Percentiles rank a stretch among this genome's conserved stretches.
phyloP scores from a whole-genome alignment of 768 basidiomycete genomes.

The Xerocomellus dryophilus region DNA sequence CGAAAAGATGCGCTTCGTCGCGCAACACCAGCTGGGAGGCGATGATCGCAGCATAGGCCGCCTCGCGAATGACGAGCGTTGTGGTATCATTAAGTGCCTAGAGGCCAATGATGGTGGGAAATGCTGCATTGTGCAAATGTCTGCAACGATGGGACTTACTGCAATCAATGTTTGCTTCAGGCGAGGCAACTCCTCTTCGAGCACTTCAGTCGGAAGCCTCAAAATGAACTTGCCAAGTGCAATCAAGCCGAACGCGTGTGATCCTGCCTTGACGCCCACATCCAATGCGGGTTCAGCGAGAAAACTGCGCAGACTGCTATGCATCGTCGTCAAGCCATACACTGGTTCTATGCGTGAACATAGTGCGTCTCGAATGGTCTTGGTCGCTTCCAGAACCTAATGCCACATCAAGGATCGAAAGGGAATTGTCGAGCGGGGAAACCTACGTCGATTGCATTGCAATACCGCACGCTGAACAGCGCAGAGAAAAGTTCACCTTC shows the following conservation, averaged over 20 bases:
- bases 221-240: constrained; percentile 81
- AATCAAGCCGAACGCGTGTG: constrained; percentile 80
- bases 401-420: background rate
- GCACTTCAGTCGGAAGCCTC: constrained; percentile 75
- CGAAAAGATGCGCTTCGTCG: constrained; percentile 81
- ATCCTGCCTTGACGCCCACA: constrained; percentile 55
- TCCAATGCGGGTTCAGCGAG: constrained; percentile 50
- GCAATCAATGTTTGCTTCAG: constrained; percentile 66
- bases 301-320: constrained; percentile 68
- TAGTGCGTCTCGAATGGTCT: constrained; percentile 72
- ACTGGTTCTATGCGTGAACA: constrained; percentile 74
- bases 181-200: constrained; percentile 84
- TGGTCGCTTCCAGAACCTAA: constrained; percentile 82
- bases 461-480: constrained; percentile 70
- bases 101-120: background rate
- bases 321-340: constrained; percentile 81
- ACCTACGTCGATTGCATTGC: constrained; percentile 67
- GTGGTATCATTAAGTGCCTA: constrained; percentile 70
- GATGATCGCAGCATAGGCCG: constrained; percentile 78
- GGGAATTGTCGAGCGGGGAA: no score
- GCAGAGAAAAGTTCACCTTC: constrained; percentile 74
- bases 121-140: background rate
- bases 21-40: constrained; percentile 79
- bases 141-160: constrained; percentile 40
- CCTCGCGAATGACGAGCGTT: constrained; percentile 78